phyloP scores from a whole-genome alignment of 768 basidiomycete genomes.

The Psilocybe tampanensis region DNA sequence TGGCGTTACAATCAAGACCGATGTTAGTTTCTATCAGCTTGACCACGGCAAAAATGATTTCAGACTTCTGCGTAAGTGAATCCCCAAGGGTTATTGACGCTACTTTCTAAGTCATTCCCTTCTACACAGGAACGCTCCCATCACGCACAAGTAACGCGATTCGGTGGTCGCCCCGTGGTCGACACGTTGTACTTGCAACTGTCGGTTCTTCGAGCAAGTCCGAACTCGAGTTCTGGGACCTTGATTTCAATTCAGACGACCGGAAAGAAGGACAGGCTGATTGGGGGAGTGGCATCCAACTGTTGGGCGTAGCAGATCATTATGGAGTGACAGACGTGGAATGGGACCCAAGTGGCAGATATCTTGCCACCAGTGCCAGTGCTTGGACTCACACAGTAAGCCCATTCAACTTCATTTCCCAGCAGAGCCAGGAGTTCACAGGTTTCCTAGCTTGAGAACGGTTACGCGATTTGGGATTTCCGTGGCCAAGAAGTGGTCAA shows the following conservation, averaged over 20 bases:
- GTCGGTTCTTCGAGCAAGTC: conserved; percentile 95
- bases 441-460: conserved; percentile 82
- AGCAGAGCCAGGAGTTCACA: neutral
- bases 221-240: conserved; percentile 98
- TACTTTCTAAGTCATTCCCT: neutral
- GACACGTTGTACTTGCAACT: conserved; percentile 94
- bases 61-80: conserved; percentile 73
- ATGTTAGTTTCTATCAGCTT: conserved; percentile 94
- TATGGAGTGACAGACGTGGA: conserved; percentile 97
- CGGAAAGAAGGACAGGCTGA: conserved; percentile 63
- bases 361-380: conserved; percentile 90
- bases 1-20: conserved; percentile 94
- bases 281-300: conserved; percentile 85
- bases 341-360: conserved; percentile 98
- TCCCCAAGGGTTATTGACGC: conserved; percentile 1
- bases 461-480: conserved; percentile 97
- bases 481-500: conserved; percentile 94
- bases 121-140: conserved; percentile 65
- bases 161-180: conserved; percentile 95
- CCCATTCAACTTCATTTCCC: neutral
- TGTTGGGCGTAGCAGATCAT: conserved; percentile 87
- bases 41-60: conserved; percentile 95
- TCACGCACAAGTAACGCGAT: conserved; percentile 90
- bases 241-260: conserved; percentile 83
- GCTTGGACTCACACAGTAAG: conserved; percentile 91